Evolutionary conservation across 2,329 filamentous ascomycete species (phyloP).

Genomic region (Fusarium albidum): DNA sequence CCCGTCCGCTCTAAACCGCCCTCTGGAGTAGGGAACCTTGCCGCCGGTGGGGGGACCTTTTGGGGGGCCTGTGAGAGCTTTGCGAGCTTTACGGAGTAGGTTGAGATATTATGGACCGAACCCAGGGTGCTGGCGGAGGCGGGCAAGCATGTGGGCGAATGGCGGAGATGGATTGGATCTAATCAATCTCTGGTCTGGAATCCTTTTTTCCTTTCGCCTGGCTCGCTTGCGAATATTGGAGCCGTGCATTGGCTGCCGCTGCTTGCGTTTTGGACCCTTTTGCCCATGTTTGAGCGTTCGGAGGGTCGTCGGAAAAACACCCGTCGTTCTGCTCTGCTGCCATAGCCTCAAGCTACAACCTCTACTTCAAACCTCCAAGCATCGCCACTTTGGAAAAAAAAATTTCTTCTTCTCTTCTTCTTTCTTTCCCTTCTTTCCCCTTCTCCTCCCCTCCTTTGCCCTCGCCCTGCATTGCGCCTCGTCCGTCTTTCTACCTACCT

Average conservation of each 20-base stretch:
- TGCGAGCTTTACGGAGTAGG: too few species aligned
- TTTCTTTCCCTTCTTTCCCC: slow-evolving; percentile 4
- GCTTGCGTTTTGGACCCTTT: neutral
- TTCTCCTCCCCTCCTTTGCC: slow-evolving; percentile 7
- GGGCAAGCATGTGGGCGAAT: slow-evolving; percentile 27
- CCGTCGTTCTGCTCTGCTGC: slow-evolving; percentile 9
- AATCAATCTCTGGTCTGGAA: slow-evolving; percentile 33
- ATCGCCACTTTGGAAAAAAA: neutral
- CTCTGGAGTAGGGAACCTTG: slow-evolving; percentile 8
- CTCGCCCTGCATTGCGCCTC: slow-evolving; percentile 3
- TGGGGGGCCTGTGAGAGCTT: too few species aligned
- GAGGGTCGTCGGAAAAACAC: slow-evolving; percentile 26
- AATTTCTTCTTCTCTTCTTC: neutral
- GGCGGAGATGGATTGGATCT: slow-evolving; percentile 26
- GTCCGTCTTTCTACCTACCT: neutral
- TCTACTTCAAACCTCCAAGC: slow-evolving; percentile 17
- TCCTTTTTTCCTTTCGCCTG: slow-evolving; percentile 11
- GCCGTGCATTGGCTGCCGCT: neutral
- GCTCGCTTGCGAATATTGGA: neutral
- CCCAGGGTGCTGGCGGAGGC: slow-evolving; percentile 16
- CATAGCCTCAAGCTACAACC: slow-evolving; percentile 23
- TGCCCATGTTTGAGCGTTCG: slow-evolving; percentile 15
- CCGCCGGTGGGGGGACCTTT: too few species aligned
- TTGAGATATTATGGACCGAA: slow-evolving; percentile 5
- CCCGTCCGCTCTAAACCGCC: slow-evolving; percentile 16